These are phyloP conservation scores for Oryza brachyantha DNA, from an alignment of 176 grass and related monocot species.

Conservation along the genomic window DNA sequence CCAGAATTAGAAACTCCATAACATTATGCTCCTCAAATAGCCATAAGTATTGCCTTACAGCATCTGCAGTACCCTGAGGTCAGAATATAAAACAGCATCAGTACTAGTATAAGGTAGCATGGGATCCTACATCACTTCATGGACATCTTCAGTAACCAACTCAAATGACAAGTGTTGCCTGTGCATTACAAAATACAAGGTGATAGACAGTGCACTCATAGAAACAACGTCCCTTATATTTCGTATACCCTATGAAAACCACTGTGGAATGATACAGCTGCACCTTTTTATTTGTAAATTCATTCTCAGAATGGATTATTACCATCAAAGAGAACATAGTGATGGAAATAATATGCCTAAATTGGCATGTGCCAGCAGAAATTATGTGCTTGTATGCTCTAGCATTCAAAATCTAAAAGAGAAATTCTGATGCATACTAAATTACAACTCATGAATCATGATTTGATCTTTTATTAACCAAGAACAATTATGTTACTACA, in stretches of 20 bases:
- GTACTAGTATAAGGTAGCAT: slow-evolving; percentile 16
- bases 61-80: slow-evolving; percentile 86
- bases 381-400: neutral
- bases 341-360: neutral
- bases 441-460: too few species aligned
- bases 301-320: neutral
- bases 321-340: neutral
- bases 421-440: too few species aligned
- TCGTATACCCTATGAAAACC: neutral
- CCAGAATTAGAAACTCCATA: slow-evolving; percentile 90
- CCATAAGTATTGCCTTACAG: slow-evolving; percentile 93
- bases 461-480: neutral
- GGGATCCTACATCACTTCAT: neutral
- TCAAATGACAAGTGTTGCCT: neutral
- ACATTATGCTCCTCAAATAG: slow-evolving; percentile 97
- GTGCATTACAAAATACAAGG: neutral
- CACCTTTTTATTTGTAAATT: neutral
- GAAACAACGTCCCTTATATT: neutral
- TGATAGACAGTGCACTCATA: neutral
- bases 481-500: neutral
- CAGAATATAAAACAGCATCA: slow-evolving; percentile 28
- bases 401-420: slow-evolving; percentile 13
- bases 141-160: neutral
- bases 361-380: slow-evolving; percentile 12
- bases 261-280: neutral